Evolutionary conservation across 305 asterid species (phyloP), one percentile per base, ranked within the genome.

Genomic region (Solanum chacoense): DNA sequence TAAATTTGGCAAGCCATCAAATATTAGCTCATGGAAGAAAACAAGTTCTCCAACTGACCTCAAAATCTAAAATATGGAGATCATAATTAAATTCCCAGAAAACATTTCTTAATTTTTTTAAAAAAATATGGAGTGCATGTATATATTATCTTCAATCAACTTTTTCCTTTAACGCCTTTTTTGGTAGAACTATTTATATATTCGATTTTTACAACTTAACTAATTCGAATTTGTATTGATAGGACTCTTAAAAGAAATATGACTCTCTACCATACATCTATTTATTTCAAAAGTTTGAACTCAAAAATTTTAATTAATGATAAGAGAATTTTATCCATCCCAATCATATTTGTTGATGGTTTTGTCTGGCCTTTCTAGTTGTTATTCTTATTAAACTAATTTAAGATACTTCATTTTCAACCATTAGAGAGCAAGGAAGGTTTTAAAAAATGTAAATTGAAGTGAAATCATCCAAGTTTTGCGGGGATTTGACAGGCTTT

Each of bases 401-500:
- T 86, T 14, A 10, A 14, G 69, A 67, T 71, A 28, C 20, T 86
- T 31, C 31, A 71, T 12, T 69, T 67, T 86, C 88, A 37, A 16
- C 79, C 13, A 26, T 29, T 11, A 20, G 26, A 55, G n/a, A 6
- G 13, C 36, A 55, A 55, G 32, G 20, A 20, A 2, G 31, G 1
- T 32, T 31, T 31, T 20, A 6, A 20, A 7, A 26, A 26, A 59
- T 86, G 72, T 14, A 87, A 85, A 45, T 29, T 86, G 76, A 75
- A 88, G 87, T 77, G 28, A 85, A 9, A 55, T 45, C 79, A 88
- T 88, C 83, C 88, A 45, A 74, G 74, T 84, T 75, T 83, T 85
- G 91, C 89, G 84, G 84, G 84, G 88, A 89, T 50, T 85, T 81
- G 87, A n/a, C 74, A 69, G 35, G 65, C 73, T 45, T 55, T 86